Conservation (phyloP, 345 rosid species). For the Lumnitzera racemosa region DNA sequence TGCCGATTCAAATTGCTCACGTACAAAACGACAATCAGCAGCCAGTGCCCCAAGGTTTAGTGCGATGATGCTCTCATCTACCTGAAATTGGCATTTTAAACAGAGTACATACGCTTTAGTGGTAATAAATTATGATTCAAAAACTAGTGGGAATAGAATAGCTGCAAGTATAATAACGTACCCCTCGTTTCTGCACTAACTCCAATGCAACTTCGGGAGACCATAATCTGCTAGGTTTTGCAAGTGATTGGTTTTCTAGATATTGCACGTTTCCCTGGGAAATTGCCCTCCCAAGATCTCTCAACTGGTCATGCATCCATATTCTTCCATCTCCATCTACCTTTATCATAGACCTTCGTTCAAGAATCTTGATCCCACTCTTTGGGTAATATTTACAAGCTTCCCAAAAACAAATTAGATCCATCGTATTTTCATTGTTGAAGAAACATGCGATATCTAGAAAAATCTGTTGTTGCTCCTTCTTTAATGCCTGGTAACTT, state of each 20-base stretch:
- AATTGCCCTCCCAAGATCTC: no score
- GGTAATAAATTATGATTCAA: no score
- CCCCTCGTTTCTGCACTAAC: no score
- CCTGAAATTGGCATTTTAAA: not conserved
- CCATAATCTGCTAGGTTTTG: no score
- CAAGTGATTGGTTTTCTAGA: no score
- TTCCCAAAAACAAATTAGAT: conserved; percentile 4
- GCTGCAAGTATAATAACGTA: no score
- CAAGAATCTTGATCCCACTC: not conserved
- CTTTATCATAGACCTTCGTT: not conserved
- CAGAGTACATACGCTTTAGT: no score
- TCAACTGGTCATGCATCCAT: not conserved
- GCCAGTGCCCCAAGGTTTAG: not conserved
- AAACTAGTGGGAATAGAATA: no score
- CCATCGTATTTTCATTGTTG: not conserved
- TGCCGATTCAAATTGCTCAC: not conserved
- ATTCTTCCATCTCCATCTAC: not conserved
- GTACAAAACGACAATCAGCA: not conserved
- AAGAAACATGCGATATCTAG: conserved; percentile 8
- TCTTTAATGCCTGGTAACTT: conserved; percentile 4
- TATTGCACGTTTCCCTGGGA: no score
- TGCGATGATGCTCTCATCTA: not conserved
- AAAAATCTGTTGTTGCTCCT: not conserved
- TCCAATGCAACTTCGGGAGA: no score
- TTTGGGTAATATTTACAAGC: not conserved